phyloP scores from a whole-genome alignment of 2,329 filamentous ascomycete genomes.

The Cytospora schulzeri region DNA sequence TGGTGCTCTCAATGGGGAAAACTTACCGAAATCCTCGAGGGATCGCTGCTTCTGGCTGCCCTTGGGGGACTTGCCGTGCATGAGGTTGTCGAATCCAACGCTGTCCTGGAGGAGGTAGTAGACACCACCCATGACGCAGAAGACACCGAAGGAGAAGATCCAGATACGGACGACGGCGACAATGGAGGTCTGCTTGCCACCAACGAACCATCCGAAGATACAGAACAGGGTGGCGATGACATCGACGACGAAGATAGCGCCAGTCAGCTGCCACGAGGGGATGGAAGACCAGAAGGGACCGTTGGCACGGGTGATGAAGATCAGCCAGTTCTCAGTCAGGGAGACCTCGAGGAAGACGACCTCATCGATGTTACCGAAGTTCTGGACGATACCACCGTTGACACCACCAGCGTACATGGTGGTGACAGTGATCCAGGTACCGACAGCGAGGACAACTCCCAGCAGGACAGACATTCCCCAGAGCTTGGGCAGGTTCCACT shows the following conservation, averaged over 20 bases:
- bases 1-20: not conserved
- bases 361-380: conserved; percentile 79
- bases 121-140: conserved; percentile 67
- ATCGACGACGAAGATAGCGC: conserved; percentile 80
- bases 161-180: conserved; percentile 86
- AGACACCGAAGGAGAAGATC: conserved; percentile 89
- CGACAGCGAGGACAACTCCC: conserved; percentile 76
- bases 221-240: conserved; percentile 83
- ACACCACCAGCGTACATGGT: conserved; percentile 74
- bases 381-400: conserved; percentile 84
- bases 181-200: conserved; percentile 66
- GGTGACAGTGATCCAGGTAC: conserved; percentile 86
- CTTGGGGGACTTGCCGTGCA: conserved; percentile 87
- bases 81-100: conserved; percentile 83
- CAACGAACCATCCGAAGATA: conserved; percentile 81
- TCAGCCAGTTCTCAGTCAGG: conserved; percentile 92
- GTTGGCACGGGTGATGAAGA: conserved; percentile 93
- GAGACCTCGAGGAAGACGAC: conserved; percentile 89
- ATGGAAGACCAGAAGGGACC: conserved; percentile 90
- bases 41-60: conserved; percentile 81
- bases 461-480: conserved; percentile 91
- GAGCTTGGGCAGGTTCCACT: conserved; percentile 93
- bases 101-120: conserved; percentile 85
- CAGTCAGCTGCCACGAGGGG: conserved; percentile 81
- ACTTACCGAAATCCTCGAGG: conserved; percentile 86